Evolutionary conservation across 2,329 filamentous ascomycete genomes (phyloP).

Genomic region (Aspergillus glaucus): DNA sequence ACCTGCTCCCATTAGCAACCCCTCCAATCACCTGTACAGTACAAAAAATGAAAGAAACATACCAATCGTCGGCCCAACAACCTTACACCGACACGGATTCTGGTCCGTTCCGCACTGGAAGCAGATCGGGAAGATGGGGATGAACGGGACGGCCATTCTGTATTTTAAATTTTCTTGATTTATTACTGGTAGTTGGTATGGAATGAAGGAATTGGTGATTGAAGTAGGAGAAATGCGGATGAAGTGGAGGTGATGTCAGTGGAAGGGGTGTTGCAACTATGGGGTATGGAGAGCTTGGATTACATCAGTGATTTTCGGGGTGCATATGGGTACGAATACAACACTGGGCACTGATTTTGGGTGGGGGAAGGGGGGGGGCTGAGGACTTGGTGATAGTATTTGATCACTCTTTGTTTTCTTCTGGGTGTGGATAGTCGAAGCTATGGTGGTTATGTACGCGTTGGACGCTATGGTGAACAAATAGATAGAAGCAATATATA

Average conservation of each 20-base stretch:
- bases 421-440: no score
- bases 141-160: conserved; percentile 33
- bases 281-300: no score
- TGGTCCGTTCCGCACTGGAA: conserved; percentile 53
- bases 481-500: no score
- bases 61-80: conserved; percentile 51
- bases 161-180: background rate
- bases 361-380: no score
- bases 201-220: background rate
- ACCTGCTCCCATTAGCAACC: conserved; percentile 16
- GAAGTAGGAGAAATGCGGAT: background rate
- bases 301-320: no score
- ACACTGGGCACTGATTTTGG: no score
- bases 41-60: conserved; percentile 8
- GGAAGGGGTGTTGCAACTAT: no score
- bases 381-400: no score
- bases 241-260: background rate
- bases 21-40: background rate
- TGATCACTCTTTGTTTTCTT: no score
- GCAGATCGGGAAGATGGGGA: conserved; percentile 47
- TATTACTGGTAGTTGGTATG: background rate
- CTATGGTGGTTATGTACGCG: no score
- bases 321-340: no score
- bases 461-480: no score
- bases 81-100: conserved; percentile 53